These are phyloP conservation scores for Apiospora kogelbergensis DNA, from an alignment of 2,329 filamentous ascomycete species.

Conservation along the genomic window DNA sequence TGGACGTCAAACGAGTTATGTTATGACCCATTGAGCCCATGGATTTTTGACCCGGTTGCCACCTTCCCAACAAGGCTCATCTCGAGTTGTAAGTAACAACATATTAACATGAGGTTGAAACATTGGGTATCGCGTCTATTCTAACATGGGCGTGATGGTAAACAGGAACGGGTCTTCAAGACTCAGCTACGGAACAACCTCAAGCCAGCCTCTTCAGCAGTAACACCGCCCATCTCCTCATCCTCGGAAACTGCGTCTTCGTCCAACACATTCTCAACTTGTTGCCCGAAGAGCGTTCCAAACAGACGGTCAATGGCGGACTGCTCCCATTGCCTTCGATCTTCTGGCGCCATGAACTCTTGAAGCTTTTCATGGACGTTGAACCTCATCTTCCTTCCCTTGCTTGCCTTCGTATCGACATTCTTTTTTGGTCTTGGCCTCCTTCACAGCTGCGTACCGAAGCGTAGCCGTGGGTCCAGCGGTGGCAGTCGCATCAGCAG, in stretches of 20 bases:
- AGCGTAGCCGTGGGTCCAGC: slow-evolving; percentile 51
- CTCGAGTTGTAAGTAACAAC: background rate
- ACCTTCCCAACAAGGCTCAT: background rate
- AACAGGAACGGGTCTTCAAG: background rate
- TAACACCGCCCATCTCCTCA: slow-evolving; percentile 48
- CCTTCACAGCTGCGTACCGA: slow-evolving; percentile 67
- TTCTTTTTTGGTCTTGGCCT: slow-evolving; percentile 79
- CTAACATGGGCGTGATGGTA: background rate
- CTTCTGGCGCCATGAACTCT: slow-evolving; percentile 96
- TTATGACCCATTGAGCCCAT: background rate
- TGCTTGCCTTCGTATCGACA: slow-evolving; percentile 92
- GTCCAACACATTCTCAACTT: slow-evolving; percentile 63
- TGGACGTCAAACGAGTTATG: background rate
- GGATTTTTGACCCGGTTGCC: background rate
- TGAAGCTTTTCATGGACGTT: slow-evolving; percentile 96
- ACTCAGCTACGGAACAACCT: slow-evolving; percentile 48
- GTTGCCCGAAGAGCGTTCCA: slow-evolving; percentile 71
- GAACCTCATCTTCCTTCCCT: slow-evolving; percentile 90
- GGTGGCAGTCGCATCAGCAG: slow-evolving; percentile 59
- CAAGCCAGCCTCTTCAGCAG: slow-evolving; percentile 53
- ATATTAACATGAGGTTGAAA: background rate
- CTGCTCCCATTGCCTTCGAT: slow-evolving; percentile 76
- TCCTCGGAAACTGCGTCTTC: slow-evolving; percentile 41
- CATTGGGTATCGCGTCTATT: slow-evolving; percentile 7
- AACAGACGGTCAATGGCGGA: slow-evolving; percentile 77